These are phyloP conservation scores for Bipolaris oryzae DNA, from an alignment of 2,329 filamentous ascomycete species.

Conservation along the genomic window DNA sequence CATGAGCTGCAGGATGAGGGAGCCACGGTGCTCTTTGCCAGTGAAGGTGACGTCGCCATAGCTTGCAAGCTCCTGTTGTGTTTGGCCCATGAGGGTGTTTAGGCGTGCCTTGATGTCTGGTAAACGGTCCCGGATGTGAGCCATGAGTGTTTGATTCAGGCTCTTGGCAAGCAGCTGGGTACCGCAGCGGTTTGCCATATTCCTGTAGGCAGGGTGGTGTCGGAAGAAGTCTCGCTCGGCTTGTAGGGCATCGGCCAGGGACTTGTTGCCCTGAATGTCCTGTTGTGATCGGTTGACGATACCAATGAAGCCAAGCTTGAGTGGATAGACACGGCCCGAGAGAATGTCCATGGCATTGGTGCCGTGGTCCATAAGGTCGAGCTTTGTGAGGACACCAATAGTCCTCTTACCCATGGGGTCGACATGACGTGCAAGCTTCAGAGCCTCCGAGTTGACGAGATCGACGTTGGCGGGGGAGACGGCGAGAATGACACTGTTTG, in stretches of 20 bases:
- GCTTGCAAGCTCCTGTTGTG: constrained; percentile 95
- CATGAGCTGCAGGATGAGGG: constrained; percentile 95
- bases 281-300: constrained; percentile 98
- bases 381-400: constrained; percentile 94
- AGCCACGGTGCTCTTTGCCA: constrained; percentile 94
- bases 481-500: constrained; percentile 96
- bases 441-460: constrained; percentile 94
- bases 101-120: constrained; percentile 97
- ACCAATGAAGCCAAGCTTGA: constrained; percentile 97
- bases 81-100: constrained; percentile 99
- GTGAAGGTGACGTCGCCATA: constrained; percentile 98
- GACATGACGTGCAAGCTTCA: constrained; percentile 96
- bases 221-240: constrained; percentile 94
- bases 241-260: constrained; percentile 88
- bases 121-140: constrained; percentile 91
- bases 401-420: constrained; percentile 93
- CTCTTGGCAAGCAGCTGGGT: constrained; percentile 95
- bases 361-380: constrained; percentile 98
- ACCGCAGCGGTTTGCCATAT: constrained; percentile 91
- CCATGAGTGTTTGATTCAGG: constrained; percentile 92
- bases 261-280: constrained; percentile 94
- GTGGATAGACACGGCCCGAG: constrained; percentile 92
- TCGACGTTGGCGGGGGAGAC: constrained; percentile 98
- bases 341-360: constrained; percentile 97
- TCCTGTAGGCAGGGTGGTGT: constrained; percentile 95